A percentile compares a stretch with the other conserved stretches of the same genome.
Evolutionary conservation across 495 filamentous ascomycete species (phyloP).

Genomic region (Neurospora sp.): DNA sequence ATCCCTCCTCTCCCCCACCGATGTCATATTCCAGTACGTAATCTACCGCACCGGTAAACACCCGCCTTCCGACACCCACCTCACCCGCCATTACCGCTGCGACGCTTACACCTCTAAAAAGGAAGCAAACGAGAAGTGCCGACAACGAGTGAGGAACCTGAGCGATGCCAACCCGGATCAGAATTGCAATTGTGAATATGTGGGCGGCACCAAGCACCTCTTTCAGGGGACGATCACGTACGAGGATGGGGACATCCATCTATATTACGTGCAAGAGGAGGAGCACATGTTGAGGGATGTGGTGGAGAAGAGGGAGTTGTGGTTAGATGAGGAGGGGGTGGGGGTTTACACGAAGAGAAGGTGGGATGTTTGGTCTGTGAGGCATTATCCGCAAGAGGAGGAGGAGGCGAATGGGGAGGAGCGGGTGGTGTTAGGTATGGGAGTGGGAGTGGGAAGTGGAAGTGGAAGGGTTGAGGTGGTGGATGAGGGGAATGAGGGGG

Average conservation of each 20-base stretch:
- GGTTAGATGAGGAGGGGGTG: neutral
- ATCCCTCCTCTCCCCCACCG: neutral
- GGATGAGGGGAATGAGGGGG: neutral
- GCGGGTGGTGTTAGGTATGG: neutral
- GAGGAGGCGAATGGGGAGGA: neutral
- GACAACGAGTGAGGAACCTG: neutral
- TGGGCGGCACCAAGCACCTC: neutral
- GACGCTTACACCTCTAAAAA: neutral
- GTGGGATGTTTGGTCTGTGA: slow-evolving; percentile 12
- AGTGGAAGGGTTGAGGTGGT: neutral
- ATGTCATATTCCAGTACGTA: neutral
- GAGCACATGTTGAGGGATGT: neutral
- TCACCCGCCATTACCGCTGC: neutral
- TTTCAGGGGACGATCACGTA: neutral
- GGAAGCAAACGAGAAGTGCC: neutral
- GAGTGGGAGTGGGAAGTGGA: neutral
- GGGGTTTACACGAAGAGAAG: slow-evolving; percentile 4
- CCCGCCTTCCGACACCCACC: neutral
- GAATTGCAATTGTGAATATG: too few relatives aligned
- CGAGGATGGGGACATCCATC: neutral
- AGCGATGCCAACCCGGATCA: neutral
- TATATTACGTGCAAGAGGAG: slow-evolving; percentile 5
- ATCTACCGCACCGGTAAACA: slow-evolving; percentile 2
- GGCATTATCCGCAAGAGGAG: neutral
- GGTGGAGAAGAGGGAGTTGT: neutral